Percentiles rank a stretch among this genome's conserved stretches.
Evolutionary conservation across 2,329 filamentous ascomycete genomes (phyloP).

Genomic region (Xylariaceae sp.): DNA sequence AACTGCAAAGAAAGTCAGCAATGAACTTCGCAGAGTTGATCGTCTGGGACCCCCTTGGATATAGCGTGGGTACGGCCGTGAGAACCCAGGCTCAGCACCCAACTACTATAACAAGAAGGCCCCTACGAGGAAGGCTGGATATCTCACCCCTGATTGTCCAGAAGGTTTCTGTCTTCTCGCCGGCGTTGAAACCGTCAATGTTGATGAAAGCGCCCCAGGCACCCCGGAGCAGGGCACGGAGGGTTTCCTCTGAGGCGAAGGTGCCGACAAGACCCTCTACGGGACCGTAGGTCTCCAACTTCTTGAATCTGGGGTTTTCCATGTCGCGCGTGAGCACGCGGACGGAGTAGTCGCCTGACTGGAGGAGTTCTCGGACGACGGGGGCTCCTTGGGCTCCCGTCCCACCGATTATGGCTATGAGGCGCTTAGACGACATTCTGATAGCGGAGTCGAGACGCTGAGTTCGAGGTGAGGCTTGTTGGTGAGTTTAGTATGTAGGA

Average conservation of each 20-base stretch:
- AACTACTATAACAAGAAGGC: no score
- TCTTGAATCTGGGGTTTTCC: conserved; percentile 38
- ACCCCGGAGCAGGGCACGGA: conserved; percentile 42
- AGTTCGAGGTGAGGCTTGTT: background rate
- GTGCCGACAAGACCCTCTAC: conserved; percentile 47
- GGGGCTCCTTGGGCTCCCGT: conserved; percentile 51
- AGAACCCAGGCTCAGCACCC: no score
- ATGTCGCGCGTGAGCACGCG: conserved; percentile 47
- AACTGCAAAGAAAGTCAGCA: conserved; percentile 7
- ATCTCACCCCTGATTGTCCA: conserved; percentile 39
- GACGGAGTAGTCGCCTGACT: conserved; percentile 42
- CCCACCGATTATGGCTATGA: conserved; percentile 41
- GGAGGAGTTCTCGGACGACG: conserved; percentile 40
- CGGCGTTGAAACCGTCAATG: conserved; percentile 50
- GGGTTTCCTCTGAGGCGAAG: conserved; percentile 42
- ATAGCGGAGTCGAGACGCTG: background rate
- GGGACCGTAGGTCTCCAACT: conserved; percentile 41
- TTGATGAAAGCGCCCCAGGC: conserved; percentile 51
- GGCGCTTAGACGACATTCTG: conserved; percentile 29
- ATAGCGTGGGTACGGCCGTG: no score
- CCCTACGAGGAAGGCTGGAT: no score
- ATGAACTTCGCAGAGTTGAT: background rate
- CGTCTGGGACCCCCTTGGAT: background rate
- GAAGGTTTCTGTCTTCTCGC: conserved; percentile 49
- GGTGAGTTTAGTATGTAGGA: background rate